Percentiles rank a stretch among this genome's conserved stretches.
Evolutionary conservation across 192 early-diverging fungal genomes (phyloP).

Genomic region (Gamsiella multidivaricata): DNA sequence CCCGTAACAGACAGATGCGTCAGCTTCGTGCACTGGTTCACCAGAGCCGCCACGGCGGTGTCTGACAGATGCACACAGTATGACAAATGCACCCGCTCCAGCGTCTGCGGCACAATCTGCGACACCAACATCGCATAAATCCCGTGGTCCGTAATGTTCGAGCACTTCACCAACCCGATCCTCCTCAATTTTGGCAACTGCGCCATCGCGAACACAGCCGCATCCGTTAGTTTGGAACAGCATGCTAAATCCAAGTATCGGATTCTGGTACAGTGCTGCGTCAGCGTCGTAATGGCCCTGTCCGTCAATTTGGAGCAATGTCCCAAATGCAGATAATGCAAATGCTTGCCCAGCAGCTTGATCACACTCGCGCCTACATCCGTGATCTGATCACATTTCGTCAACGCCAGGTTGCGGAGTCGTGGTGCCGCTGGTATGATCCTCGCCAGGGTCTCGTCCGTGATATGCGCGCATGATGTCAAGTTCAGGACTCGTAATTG

Average conservation of each 20-base stretch:
- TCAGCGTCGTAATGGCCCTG: conserved; percentile 58
- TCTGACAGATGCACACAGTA: conserved; percentile 66
- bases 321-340: conserved; percentile 70
- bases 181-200: conserved; percentile 63
- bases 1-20: conserved; percentile 68
- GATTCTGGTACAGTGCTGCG: conserved; percentile 61
- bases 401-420: conserved; percentile 64
- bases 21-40: conserved; percentile 59
- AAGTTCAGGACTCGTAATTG: conserved; percentile 67
- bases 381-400: conserved; percentile 66
- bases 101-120: conserved; percentile 51
- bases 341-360: conserved; percentile 60
- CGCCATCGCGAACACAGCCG: conserved; percentile 61
- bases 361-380: conserved; percentile 61
- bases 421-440: conserved; percentile 64
- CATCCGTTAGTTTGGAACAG: conserved; percentile 64
- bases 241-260: conserved; percentile 69
- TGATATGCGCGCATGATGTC: conserved; percentile 56
- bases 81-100: conserved; percentile 68
- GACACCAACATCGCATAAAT: conserved; percentile 62
- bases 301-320: conserved; percentile 67
- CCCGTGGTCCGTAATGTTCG: conserved; percentile 65
- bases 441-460: conserved; percentile 58
- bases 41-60: conserved; percentile 56
- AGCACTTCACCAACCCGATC: conserved; percentile 71